These are phyloP conservation scores for Colletotrichum paranaense DNA, from an alignment of 2,329 filamentous ascomycete genomes.

Conservation along the genomic window DNA sequence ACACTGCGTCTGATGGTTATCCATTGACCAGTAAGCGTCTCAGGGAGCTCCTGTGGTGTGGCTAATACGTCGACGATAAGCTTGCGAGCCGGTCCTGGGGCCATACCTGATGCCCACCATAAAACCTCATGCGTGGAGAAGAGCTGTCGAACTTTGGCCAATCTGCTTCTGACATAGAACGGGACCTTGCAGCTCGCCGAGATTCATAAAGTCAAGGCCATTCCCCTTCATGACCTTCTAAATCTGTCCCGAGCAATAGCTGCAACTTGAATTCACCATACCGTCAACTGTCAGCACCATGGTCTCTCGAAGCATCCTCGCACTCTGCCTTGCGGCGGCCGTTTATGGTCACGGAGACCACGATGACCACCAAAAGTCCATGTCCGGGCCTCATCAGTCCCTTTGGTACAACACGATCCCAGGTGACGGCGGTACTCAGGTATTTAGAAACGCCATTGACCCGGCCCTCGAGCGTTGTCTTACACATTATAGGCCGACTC, in stretches of 20 bases:
- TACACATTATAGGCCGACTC: slow-evolving; percentile 74
- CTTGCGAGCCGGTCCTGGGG: slow-evolving; percentile 20
- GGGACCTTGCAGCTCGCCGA: slow-evolving; percentile 8
- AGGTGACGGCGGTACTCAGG: slow-evolving; percentile 86
- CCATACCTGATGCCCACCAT: slow-evolving; percentile 4
- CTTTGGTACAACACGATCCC: slow-evolving; percentile 88
- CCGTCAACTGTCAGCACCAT: slow-evolving; percentile 38
- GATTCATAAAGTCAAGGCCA: slow-evolving; percentile 26
- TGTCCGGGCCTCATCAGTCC: slow-evolving; percentile 76
- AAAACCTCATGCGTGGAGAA: slow-evolving; percentile 16
- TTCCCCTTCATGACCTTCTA: not conserved
- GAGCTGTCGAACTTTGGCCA: slow-evolving; percentile 23
- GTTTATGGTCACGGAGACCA: slow-evolving; percentile 70
- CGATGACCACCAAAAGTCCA: slow-evolving; percentile 70
- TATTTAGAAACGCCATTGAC: slow-evolving; percentile 46
- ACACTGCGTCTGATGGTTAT: slow-evolving; percentile 4
- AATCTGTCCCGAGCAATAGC: not conserved
- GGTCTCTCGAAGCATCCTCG: slow-evolving; percentile 44
- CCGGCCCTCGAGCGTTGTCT: slow-evolving; percentile 3
- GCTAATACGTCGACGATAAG: slow-evolving; percentile 28
- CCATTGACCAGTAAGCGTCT: slow-evolving; percentile 27
- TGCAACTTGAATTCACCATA: not conserved
- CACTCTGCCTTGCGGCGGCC: slow-evolving; percentile 58
- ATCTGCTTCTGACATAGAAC: slow-evolving; percentile 2
- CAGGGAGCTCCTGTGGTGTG: slow-evolving; percentile 11